Evolutionary conservation across 2,329 filamentous ascomycete species (phyloP).

Genomic region (Nemania abortiva): DNA sequence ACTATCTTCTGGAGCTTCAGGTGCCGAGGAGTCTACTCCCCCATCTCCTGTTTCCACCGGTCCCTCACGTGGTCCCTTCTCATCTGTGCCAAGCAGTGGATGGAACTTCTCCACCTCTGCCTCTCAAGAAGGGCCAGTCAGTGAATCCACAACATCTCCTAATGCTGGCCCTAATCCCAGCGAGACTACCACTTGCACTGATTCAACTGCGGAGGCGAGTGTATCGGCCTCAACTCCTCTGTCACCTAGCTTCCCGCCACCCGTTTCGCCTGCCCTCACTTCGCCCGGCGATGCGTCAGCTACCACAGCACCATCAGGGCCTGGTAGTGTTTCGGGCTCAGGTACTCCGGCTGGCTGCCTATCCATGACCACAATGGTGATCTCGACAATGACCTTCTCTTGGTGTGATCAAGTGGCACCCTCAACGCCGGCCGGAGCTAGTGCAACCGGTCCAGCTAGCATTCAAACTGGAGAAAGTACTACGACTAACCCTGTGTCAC

Average conservation of each 20-base stretch:
- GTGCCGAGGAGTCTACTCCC: conserved; percentile 35
- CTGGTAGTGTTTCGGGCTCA: conserved; percentile 18
- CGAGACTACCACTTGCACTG: conserved; percentile 36
- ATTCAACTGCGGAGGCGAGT: conserved; percentile 29
- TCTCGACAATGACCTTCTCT: conserved; percentile 48
- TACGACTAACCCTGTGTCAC: conserved; percentile 17
- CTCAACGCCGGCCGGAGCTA: conserved; percentile 29
- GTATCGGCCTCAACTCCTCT: conserved; percentile 34
- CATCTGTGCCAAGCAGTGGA: conserved; percentile 48
- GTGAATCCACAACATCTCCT: conserved; percentile 34
- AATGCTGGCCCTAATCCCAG: conserved; percentile 25
- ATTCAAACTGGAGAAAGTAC: conserved; percentile 22
- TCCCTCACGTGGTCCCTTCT: conserved; percentile 42
- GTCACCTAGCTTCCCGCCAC: conserved; percentile 43
- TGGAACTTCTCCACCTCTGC: conserved; percentile 49
- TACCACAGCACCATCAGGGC: conserved; percentile 22
- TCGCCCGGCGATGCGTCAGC: conserved; percentile 24
- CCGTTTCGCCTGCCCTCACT: conserved; percentile 39
- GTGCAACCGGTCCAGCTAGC: conserved; percentile 26
- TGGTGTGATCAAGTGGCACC: conserved; percentile 49
- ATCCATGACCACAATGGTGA: conserved; percentile 48
- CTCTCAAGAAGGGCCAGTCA: conserved; percentile 34
- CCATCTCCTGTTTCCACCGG: conserved; percentile 19
- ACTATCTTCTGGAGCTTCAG: conserved; percentile 34
- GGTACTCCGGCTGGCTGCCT: conserved; percentile 41